Conservation (phyloP, 768 basidiomycete species). For the Rhizopogon vulgaris region DNA sequence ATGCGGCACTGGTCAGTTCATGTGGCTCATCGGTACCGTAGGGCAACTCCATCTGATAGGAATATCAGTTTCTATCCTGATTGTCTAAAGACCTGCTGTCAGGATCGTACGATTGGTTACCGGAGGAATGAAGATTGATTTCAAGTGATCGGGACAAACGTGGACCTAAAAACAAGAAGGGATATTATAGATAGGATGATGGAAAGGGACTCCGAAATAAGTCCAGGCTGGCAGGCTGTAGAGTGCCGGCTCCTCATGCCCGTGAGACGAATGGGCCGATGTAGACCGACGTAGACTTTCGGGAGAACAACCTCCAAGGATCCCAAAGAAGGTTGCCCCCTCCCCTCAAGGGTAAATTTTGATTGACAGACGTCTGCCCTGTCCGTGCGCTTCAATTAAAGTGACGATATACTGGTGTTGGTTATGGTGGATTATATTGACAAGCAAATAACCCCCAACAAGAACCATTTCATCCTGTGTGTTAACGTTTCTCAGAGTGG, state of each 20-base stretch:
- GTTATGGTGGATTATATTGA: background rate
- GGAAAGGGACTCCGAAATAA: background rate
- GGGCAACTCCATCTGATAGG: too few species aligned
- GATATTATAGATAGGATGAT: conserved; percentile 2
- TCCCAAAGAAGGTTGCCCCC: background rate
- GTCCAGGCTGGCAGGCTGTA: background rate
- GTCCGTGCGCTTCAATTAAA: background rate
- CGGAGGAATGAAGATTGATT: too few species aligned
- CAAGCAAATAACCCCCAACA: conserved; percentile 23
- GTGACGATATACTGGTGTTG: too few species aligned
- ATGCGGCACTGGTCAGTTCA: too few species aligned
- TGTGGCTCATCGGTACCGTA: too few species aligned
- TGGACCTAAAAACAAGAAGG: conserved; percentile 4
- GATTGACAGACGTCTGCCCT: background rate
- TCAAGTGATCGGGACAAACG: conserved; percentile 4
- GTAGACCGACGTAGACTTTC: background rate
- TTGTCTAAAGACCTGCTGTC: too few species aligned
- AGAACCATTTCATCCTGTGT: conserved; percentile 25
- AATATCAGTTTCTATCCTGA: too few species aligned
- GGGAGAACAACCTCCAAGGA: background rate
- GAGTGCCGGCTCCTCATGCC: too few species aligned
- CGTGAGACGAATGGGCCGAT: background rate
- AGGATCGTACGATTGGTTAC: too few species aligned
- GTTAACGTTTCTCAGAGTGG: conserved; percentile 25
- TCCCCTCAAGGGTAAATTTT: too few species aligned